Evolutionary conservation across 495 filamentous ascomycete genomes (phyloP), one percentile per base, ranked within the genome.

Genomic region (Xylaria telfairii): DNA sequence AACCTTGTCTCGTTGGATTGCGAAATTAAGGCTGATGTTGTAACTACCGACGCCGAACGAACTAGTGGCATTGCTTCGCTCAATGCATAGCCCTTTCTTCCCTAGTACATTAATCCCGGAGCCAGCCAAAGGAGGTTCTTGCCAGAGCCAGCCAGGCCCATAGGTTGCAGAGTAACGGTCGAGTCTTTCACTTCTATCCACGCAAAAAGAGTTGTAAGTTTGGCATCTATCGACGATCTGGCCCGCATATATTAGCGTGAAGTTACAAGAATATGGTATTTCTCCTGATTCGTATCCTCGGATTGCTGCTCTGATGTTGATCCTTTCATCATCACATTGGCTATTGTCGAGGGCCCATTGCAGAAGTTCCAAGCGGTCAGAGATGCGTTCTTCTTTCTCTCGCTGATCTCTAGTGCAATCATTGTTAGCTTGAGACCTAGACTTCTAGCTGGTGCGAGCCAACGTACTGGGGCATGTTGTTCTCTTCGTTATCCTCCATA

Each of bases 131-230:
- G 85, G 84, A 2, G 83, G 81, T 69, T 87, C 85, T 49, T 83
- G 82, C 83, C 83, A 87, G 39, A 87, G 75, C 83, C 84, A 85
- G 24, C 83, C 83, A 17, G 77, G 74, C 28, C 84, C 84, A 69
- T 84, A 70, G 32, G 61, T 59, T 13, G 63, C 75, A 24, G 19
- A 60, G 69, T 85, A 86, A 10, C 73, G 76, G 68, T 83, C 81
- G 19, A 87, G 78, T 4, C 81, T 81, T 8, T 75, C 78, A n/a
- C 49, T 34, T 56, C 84, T 78, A 72, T 83, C 80, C 28, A 17
- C 7, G 15, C 78, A 79, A 73, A 84, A 83, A 41, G 78, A 77
- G 47, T 32, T 69, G 70, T 83, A 83, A 44, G 72, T 71, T 9
- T 75, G 72, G 49, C 80, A 82, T 15, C 68, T 72, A 66, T 85